Conservation (phyloP, 148 eudicot genomes). For the Dianthus caryophyllus region DNA sequence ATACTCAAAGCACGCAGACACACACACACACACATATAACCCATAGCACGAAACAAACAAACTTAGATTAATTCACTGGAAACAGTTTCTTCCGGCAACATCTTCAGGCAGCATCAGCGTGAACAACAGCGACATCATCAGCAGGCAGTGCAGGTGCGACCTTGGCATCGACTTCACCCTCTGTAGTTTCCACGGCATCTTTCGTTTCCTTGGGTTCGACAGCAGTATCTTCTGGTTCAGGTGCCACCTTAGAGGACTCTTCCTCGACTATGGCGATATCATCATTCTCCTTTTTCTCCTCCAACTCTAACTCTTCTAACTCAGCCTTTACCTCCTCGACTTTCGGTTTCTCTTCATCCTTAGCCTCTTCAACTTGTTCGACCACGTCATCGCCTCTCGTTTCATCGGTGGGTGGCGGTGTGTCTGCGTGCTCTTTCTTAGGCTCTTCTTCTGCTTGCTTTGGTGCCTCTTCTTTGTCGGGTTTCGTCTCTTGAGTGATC, state of each 20-base stretch:
- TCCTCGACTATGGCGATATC: slow-evolving; percentile 1
- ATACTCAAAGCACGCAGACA: no score
- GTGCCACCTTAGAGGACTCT: slow-evolving; percentile 23
- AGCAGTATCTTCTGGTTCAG: slow-evolving; percentile 24
- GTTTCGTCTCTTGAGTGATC: neutral
- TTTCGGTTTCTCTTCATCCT: slow-evolving; percentile 1
- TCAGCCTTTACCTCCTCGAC: neutral
- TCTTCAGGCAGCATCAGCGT: slow-evolving; percentile 14
- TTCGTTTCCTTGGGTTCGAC: slow-evolving; percentile 7
- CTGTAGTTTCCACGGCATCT: neutral
- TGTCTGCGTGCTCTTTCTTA: neutral
- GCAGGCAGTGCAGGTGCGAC: slow-evolving; percentile 6
- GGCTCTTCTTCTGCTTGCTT: neutral
- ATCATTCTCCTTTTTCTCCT: slow-evolving; percentile 1
- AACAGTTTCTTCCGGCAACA: neutral
- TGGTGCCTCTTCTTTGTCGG: neutral
- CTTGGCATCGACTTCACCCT: slow-evolving; percentile 1
- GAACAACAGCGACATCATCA: neutral
- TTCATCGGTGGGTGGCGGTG: neutral
- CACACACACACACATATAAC: neutral
- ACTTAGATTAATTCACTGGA: slow-evolving; percentile 2
- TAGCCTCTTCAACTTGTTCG: neutral
- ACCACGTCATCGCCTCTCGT: neutral
- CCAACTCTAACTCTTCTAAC: slow-evolving; percentile 5
- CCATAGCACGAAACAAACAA: neutral